Base-by-base conservation (phyloP, 345 rosid genomes). In the Balakata baccata region DNA sequence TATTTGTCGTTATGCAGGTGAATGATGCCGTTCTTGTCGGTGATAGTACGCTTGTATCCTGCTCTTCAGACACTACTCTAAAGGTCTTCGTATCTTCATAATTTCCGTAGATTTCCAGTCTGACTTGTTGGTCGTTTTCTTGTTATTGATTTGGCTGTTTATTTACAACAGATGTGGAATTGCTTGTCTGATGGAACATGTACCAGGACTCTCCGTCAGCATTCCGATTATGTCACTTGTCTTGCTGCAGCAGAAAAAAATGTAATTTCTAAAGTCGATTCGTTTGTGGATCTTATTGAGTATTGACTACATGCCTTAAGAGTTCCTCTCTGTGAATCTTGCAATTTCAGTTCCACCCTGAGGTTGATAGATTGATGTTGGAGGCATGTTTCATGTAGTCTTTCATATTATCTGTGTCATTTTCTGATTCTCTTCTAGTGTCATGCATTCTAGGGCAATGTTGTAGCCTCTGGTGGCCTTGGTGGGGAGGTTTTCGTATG, bases 381-480 rank as follows among this genome's bases (percentile, higher is more conserved):
- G 62, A 67, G 47, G 18, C 7, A 61, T 63, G 51, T 41, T 52
- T 51, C 34, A 34, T 71, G 43, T 77, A 52, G 13, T 73, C 41
- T 56, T 45, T 13, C 47, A 72, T 70, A 17, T 66, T 64, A 16
- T 74, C 59, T 34, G 79, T 74, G 81, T 75, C 85, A 74, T 81
- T 83, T 84, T 82, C 87, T 93, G 88, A 93, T 84, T 79, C 83
- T 87, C 73, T 84, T 84, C 77, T 90, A 85, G 92, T 87, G 79
- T 85, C 84, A 53, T 75, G 87, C 83, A 79, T 93, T 85, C 81
- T 91, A 96, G 99, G 85, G 84, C 86, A 90, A 90, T 87, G 78
- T 96, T 79, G 90, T 96, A 90, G 98, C 97, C 79, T 96, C 99
- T 77, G 94, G 97, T 83, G 99, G 97, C 84, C 99, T 96, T 89